Conservation (phyloP, 164 flowering plant genomes). For the Dillenia turbinata region DNA sequence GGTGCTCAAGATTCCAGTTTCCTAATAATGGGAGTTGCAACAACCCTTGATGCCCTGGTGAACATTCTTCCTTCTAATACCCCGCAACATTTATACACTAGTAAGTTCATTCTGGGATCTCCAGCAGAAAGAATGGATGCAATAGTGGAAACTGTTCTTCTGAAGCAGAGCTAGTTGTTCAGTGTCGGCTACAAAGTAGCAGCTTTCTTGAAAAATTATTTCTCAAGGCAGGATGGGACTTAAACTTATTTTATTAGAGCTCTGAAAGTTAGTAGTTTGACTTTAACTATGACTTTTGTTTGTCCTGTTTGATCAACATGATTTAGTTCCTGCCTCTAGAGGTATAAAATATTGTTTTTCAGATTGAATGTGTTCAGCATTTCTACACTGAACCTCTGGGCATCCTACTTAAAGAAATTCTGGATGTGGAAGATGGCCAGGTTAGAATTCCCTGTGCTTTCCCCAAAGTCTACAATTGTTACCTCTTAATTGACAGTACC, state of each 20-base stretch:
- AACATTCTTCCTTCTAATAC: constrained; percentile 53
- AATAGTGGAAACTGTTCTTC: constrained; percentile 60
- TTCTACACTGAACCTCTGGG: constrained; percentile 63
- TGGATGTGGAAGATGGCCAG: constrained; percentile 40
- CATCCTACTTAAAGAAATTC: constrained; percentile 32
- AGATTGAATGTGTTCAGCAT: constrained; percentile 80
- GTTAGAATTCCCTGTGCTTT: constrained; percentile 17
- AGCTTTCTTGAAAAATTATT: constrained; percentile 67
- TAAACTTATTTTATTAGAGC: constrained; percentile 79
- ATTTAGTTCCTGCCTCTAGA: not conserved
- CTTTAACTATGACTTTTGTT: not conserved
- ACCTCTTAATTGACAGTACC: too few species aligned
- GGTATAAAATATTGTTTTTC: constrained; percentile 10
- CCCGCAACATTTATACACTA: constrained; percentile 39
- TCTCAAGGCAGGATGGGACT: constrained; percentile 82
- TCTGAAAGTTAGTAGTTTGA: constrained; percentile 49
- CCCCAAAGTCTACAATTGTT: not conserved
- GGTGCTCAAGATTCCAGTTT: constrained; percentile 74
- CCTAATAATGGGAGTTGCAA: constrained; percentile 76
- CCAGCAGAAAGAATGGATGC: constrained; percentile 87
- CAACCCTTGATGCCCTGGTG: constrained; percentile 66
- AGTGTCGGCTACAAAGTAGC: constrained; percentile 65
- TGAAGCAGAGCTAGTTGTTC: constrained; percentile 51
- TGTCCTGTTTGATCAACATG: not conserved
- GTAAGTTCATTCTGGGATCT: constrained; percentile 58